Evolutionary conservation across 768 basidiomycete genomes (phyloP).

Genomic region (Mycena venus): DNA sequence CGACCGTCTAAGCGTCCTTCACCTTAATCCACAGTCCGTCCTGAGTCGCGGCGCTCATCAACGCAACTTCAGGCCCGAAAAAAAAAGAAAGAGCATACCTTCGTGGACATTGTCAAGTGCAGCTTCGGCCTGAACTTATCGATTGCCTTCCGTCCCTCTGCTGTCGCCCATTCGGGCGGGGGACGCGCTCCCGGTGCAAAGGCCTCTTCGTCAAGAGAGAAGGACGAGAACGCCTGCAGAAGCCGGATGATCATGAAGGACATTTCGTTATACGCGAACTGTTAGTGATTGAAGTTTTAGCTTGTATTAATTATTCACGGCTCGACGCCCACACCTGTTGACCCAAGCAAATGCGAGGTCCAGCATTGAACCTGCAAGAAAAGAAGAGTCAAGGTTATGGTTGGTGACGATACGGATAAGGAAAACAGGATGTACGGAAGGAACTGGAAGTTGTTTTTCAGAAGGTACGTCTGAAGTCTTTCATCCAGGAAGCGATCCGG

Average conservation of each 20-base stretch:
- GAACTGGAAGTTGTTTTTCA: conserved; percentile 64
- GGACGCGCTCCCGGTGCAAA: conserved; percentile 45
- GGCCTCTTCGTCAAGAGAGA: conserved; percentile 50
- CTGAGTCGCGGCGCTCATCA: neutral
- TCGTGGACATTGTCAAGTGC: conserved; percentile 54
- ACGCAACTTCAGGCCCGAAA: neutral
- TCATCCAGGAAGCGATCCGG: conserved; percentile 67
- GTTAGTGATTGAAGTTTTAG: neutral
- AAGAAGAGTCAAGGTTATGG: too few relatives aligned
- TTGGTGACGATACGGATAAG: too few relatives aligned
- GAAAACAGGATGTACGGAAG: conserved; percentile 42
- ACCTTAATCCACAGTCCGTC: conserved; percentile 23
- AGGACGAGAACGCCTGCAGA: conserved; percentile 53
- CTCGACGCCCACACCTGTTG: conserved; percentile 48
- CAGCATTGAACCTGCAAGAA: conserved; percentile 46
- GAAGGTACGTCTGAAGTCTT: conserved; percentile 57
- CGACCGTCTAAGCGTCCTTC: neutral
- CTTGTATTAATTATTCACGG: neutral
- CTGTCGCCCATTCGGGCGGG: conserved; percentile 51
- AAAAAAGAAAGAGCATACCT: conserved; percentile 1
- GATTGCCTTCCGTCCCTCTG: conserved; percentile 44
- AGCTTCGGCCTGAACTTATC: conserved; percentile 48
- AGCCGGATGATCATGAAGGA: conserved; percentile 48
- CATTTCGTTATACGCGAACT: conserved; percentile 37
- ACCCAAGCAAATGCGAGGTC: conserved; percentile 60